These are phyloP conservation scores for Penicillium robsamsonii DNA, from an alignment of 495 filamentous ascomycete genomes.

Conservation along the genomic window DNA sequence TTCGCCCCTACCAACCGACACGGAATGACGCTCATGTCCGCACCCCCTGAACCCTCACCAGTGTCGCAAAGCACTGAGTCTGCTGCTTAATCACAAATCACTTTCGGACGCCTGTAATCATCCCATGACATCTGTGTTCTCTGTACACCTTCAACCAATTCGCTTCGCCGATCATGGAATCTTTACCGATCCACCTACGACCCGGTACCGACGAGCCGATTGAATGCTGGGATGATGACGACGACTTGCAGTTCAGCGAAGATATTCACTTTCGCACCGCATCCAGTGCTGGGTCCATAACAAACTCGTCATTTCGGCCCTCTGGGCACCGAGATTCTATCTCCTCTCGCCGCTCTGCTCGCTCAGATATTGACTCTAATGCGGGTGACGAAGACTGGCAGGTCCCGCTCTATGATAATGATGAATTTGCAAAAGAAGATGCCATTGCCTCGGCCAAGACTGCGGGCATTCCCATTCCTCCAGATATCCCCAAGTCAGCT, in stretches of 20 bases:
- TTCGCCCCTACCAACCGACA: conserved; percentile 14
- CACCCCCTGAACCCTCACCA: conserved; percentile 18
- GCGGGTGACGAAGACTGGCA: conserved; percentile 82
- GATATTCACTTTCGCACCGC: conserved; percentile 65
- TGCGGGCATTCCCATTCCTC: conserved; percentile 88
- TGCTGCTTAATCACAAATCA: conserved; percentile 16
- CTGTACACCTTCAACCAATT: not conserved
- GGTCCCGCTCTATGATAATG: conserved; percentile 71
- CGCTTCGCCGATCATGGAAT: conserved; percentile 47
- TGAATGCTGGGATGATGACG: conserved; percentile 90
- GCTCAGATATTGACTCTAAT: conserved; percentile 74
- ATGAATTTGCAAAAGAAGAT: conserved; percentile 74
- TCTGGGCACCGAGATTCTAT: conserved; percentile 67
- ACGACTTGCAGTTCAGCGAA: conserved; percentile 71
- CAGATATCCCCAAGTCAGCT: conserved; percentile 88
- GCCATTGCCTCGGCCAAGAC: conserved; percentile 83
- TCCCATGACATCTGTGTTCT: not conserved
- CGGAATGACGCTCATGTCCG: conserved; percentile 39
- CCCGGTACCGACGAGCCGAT: conserved; percentile 57
- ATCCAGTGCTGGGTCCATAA: conserved; percentile 57
- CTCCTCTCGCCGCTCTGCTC: conserved; percentile 73
- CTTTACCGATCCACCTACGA: conserved; percentile 54
- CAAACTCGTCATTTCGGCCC: conserved; percentile 48
- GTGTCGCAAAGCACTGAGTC: conserved; percentile 27
- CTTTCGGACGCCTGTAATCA: not conserved